These are phyloP conservation scores for Kodamaea lidongshanica DNA, from an alignment of 805 yeast species.

Conservation along the genomic window DNA sequence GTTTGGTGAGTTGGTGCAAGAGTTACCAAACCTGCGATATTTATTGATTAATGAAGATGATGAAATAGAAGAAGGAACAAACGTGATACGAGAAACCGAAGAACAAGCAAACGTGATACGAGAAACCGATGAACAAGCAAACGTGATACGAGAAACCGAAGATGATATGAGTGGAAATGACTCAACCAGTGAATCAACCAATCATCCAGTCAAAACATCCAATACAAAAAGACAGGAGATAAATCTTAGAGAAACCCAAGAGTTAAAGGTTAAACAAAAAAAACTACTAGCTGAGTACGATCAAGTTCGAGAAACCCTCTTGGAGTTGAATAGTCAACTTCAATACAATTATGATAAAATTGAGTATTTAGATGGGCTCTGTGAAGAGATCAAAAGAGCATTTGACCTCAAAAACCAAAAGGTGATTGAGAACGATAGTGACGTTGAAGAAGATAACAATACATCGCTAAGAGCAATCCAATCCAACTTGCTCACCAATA, in stretches of 20 bases:
- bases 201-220: no score
- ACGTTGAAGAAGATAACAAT: constrained; percentile 12
- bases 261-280: no score
- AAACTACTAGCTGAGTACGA: no score
- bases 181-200: no score
- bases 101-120: constrained; percentile 2
- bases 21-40: constrained; percentile 31
- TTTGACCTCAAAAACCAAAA: not conserved
- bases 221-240: no score
- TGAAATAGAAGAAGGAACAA: not conserved
- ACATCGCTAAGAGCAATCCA: constrained; percentile 7
- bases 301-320: constrained; percentile 12
- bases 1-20: constrained; percentile 20
- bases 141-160: constrained; percentile 5
- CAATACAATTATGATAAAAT: constrained; percentile 26
- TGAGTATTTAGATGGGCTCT: constrained; percentile 18
- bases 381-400: constrained; percentile 6
- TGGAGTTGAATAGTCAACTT: constrained; percentile 14
- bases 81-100: constrained; percentile 5
- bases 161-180: no score
- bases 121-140: constrained; percentile 1
- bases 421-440: constrained; percentile 15
- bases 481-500: constrained; percentile 7
- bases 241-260: no score
- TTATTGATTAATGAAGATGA: constrained; percentile 15